Evolutionary conservation across 306 rosid genomes (phyloP).

Genomic region (Castanea sativa): DNA sequence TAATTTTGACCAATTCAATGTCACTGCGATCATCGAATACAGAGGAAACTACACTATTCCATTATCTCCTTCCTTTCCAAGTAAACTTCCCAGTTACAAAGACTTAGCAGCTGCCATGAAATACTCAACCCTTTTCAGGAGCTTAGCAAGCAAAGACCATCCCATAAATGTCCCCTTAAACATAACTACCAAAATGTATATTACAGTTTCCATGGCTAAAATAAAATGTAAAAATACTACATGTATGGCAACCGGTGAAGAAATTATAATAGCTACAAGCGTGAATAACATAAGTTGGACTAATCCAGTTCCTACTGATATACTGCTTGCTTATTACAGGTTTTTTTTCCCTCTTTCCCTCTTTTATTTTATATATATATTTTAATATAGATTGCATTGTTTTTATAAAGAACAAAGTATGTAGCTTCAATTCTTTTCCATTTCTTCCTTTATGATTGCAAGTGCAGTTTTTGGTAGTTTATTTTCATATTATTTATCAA

Average conservation of each 20-base stretch:
- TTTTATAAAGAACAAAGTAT: background rate
- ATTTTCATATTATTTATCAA: too few species aligned
- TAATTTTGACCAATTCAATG: conserved; percentile 22
- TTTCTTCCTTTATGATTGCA: too few species aligned
- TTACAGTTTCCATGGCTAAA: conserved; percentile 29
- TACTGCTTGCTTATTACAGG: conserved; percentile 35
- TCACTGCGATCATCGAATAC: conserved; percentile 47
- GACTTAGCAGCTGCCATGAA: conserved; percentile 25
- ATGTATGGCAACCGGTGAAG: conserved; percentile 31
- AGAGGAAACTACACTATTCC: conserved; percentile 9
- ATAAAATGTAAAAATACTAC: conserved; percentile 11
- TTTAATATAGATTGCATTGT: background rate
- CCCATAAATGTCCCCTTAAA: conserved; percentile 31
- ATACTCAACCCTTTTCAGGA: conserved; percentile 24
- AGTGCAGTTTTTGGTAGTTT: too few species aligned
- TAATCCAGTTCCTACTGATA: conserved; percentile 18
- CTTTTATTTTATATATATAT: background rate
- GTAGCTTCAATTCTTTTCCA: too few species aligned
- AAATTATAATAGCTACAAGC: conserved; percentile 23
- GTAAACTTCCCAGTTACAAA: conserved; percentile 17
- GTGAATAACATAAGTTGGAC: conserved; percentile 50
- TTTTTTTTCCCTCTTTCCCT: conserved; percentile 1
- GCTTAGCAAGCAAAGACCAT: conserved; percentile 30
- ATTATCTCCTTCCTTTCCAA: conserved; percentile 16
- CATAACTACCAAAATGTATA: conserved; percentile 23